phyloP scores from a whole-genome alignment of 2,329 filamentous ascomycete species.

The Sporothrix phasma region DNA sequence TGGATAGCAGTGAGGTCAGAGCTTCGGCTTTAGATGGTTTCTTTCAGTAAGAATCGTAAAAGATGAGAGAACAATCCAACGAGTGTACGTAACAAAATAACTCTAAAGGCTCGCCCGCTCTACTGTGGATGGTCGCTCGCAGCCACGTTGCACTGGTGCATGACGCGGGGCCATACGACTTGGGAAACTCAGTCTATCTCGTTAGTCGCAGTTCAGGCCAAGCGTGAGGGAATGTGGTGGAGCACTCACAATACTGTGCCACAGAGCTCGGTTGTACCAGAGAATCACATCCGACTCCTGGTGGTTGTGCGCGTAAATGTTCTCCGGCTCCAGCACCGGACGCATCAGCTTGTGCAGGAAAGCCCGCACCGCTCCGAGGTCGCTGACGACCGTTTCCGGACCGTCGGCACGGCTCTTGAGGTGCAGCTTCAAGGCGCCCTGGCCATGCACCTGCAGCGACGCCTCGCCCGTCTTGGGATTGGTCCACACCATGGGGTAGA shows the following conservation, averaged over 20 bases:
- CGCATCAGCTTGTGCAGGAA: slow-evolving; percentile 30
- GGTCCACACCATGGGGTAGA: slow-evolving; percentile 31
- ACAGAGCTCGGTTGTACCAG: slow-evolving; percentile 31
- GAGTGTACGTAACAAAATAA: too few species aligned
- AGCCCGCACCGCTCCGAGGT: slow-evolving; percentile 24
- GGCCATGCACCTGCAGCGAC: slow-evolving; percentile 28
- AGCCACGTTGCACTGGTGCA: slow-evolving; percentile 30
- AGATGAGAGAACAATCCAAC: too few species aligned
- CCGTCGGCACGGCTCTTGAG: slow-evolving; percentile 25
- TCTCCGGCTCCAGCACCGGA: slow-evolving; percentile 25
- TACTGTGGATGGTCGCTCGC: slow-evolving; percentile 21
- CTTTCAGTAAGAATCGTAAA: too few species aligned
- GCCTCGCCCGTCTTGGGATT: slow-evolving; percentile 26
- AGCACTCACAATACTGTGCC: slow-evolving; percentile 29
- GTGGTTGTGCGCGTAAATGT: slow-evolving; percentile 30
- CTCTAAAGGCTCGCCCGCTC: too few species aligned
- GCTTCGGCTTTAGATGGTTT: too few species aligned
- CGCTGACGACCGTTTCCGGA: slow-evolving; percentile 21
- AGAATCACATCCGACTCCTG: slow-evolving; percentile 30
- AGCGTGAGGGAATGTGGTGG: too few species aligned
- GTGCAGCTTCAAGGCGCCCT: slow-evolving; percentile 28
- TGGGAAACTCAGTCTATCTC: slow-evolving; percentile 26
- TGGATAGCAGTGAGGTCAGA: too few species aligned
- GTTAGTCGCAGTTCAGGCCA: neutral
- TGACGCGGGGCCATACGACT: slow-evolving; percentile 30